Evolutionary conservation across 208 protist genomes (phyloP).

Genomic region (Trypanosoma grayi): DNA sequence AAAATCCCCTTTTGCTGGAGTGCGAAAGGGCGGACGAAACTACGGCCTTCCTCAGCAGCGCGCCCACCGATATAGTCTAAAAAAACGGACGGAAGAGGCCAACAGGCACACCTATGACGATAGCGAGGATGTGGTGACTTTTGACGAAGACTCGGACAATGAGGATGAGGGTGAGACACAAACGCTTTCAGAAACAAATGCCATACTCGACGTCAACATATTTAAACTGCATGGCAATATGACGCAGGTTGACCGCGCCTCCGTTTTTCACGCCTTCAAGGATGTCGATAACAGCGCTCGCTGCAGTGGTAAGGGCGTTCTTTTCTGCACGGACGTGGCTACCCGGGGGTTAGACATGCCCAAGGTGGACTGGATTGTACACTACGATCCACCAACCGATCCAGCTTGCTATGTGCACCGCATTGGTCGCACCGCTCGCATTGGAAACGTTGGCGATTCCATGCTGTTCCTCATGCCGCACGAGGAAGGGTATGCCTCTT

Average conservation of each 20-base stretch:
- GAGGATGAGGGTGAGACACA: slow-evolving; percentile 66
- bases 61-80: slow-evolving; percentile 17
- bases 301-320: slow-evolving; percentile 42
- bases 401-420: slow-evolving; percentile 83
- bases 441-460: slow-evolving; percentile 67
- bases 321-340: slow-evolving; percentile 96
- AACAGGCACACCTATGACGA: slow-evolving; percentile 18
- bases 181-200: slow-evolving; percentile 92
- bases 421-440: slow-evolving; percentile 84
- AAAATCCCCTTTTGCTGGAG: slow-evolving; percentile 49
- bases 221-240: slow-evolving; percentile 87
- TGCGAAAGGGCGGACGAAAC: not conserved
- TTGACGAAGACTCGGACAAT: slow-evolving; percentile 36
- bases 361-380: slow-evolving; percentile 90
- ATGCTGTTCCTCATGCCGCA: slow-evolving; percentile 80
- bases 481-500: slow-evolving; percentile 55
- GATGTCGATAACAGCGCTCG: slow-evolving; percentile 34
- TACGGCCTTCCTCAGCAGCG: not conserved
- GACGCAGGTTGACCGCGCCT: slow-evolving; percentile 68
- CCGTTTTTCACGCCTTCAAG: slow-evolving; percentile 78
- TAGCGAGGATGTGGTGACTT: slow-evolving; percentile 18
- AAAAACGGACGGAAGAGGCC: slow-evolving; percentile 24
- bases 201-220: slow-evolving; percentile 93
- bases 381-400: slow-evolving; percentile 90
- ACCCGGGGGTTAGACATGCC: slow-evolving; percentile 96